phyloP scores from a whole-genome alignment of 2,329 filamentous ascomycete genomes.

The Calonectria hawksworthii region DNA sequence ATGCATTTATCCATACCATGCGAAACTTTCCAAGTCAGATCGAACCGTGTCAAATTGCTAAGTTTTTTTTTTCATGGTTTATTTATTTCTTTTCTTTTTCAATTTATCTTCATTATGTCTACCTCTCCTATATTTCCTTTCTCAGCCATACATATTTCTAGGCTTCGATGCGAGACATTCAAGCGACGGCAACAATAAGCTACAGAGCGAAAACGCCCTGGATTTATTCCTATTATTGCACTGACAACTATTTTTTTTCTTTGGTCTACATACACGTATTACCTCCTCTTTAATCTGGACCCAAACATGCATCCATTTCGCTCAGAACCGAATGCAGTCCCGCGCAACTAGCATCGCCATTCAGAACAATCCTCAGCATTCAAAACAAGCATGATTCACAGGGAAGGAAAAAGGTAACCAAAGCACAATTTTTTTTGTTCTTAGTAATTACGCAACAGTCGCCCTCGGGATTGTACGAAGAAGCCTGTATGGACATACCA shows the following conservation, averaged over 20 bases:
- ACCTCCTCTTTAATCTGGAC: neutral
- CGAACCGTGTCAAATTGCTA: neutral
- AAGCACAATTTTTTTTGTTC: constrained; percentile 3
- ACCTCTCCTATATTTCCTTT: neutral
- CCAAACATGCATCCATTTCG: neutral
- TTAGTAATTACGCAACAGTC: neutral
- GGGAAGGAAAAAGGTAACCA: neutral
- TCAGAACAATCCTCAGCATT: neutral
- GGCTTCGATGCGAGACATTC: neutral
- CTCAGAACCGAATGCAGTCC: neutral
- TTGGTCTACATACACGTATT: neutral
- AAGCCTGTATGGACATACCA: constrained; percentile 17
- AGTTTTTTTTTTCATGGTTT: neutral
- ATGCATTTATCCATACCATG: neutral
- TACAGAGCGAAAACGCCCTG: neutral
- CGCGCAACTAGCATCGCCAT: neutral
- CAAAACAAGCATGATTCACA: neutral
- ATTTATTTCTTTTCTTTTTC: neutral
- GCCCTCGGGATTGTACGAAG: constrained; percentile 1
- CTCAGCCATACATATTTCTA: neutral
- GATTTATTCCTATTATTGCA: neutral
- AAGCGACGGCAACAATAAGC: neutral
- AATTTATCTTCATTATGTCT: neutral
- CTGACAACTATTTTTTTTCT: neutral
- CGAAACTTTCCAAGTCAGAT: neutral